phyloP scores from a whole-genome alignment of 2,329 filamentous ascomycete genomes.

The Sclerotinia subarctica region DNA sequence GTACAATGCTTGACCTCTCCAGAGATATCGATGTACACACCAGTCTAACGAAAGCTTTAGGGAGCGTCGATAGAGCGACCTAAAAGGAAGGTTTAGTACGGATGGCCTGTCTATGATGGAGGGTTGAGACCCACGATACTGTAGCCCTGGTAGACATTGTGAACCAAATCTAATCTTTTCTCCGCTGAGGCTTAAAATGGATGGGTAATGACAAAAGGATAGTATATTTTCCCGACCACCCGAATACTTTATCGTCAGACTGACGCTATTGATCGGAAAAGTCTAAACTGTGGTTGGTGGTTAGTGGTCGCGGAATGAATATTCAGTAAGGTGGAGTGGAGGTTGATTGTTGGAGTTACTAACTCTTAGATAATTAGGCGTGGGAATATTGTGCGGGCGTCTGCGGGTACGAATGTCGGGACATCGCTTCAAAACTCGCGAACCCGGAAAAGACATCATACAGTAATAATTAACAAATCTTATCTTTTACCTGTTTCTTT shows the following conservation, averaged over 20 bases:
- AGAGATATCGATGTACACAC: conserved; percentile 87
- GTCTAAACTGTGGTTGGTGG: conserved; percentile 8
- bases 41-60: conserved; percentile 93
- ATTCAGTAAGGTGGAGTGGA: conserved; percentile 19
- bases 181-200: not conserved
- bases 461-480: conserved; percentile 8
- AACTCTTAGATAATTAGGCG: not conserved
- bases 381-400: conserved; percentile 14
- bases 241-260: conserved; percentile 2
- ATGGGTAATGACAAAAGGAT: not conserved
- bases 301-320: conserved; percentile 9
- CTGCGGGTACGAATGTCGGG: conserved; percentile 12
- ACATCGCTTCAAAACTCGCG: conserved; percentile 20
- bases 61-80: conserved; percentile 83
- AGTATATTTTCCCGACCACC: not conserved
- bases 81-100: conserved; percentile 34
- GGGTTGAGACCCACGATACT: conserved; percentile 35
- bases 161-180: conserved; percentile 5
- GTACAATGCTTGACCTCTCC: conserved; percentile 94
- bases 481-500: conserved; percentile 13
- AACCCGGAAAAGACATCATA: conserved; percentile 20
- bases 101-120: not conserved
- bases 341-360: conserved; percentile 7
- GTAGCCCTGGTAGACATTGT: conserved; percentile 40
- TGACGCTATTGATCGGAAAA: conserved; percentile 4